Conservation (phyloP, 371 early-diverging fungal species). For the Umbelopsis sp. region DNA sequence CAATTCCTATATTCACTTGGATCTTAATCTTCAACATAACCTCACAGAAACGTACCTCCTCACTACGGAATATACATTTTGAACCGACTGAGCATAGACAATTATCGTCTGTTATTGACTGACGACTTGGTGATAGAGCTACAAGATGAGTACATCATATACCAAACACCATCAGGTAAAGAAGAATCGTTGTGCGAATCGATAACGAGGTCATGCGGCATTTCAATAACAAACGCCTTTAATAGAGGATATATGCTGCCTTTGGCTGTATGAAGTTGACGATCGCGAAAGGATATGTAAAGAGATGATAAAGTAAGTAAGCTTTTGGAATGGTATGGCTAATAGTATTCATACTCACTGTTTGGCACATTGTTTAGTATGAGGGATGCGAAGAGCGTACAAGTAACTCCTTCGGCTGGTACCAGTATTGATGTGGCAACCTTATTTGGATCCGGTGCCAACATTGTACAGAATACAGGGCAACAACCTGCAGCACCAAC, state of each 20-base stretch:
- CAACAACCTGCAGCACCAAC: not conserved
- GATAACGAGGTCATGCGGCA: not conserved
- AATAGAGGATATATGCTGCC: constrained; percentile 59
- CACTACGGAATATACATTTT: constrained; percentile 68
- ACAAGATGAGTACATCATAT: constrained; percentile 72
- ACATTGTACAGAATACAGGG: not conserved
- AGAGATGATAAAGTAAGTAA: constrained; percentile 58
- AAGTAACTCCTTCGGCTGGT: constrained; percentile 21
- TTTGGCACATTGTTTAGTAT: not conserved
- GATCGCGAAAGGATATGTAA: constrained; percentile 68
- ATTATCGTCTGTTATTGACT: constrained; percentile 58
- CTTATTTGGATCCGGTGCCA: not conserved
- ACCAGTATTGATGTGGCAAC: constrained; percentile 31
- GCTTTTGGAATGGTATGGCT: not conserved
- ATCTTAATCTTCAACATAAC: not conserved
- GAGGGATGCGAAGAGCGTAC: constrained; percentile 22
- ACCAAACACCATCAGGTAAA: constrained; percentile 63
- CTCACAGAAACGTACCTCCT: constrained; percentile 43
- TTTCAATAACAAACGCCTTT: not conserved
- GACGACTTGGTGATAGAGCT: constrained; percentile 66
- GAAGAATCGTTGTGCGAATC: not conserved
- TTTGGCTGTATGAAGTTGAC: constrained; percentile 75
- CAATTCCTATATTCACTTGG: not conserved
- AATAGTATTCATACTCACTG: not conserved
- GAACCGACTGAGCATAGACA: constrained; percentile 72